phyloP scores from a whole-genome alignment of 768 basidiomycete genomes.

The Leccinum uliginosum region DNA sequence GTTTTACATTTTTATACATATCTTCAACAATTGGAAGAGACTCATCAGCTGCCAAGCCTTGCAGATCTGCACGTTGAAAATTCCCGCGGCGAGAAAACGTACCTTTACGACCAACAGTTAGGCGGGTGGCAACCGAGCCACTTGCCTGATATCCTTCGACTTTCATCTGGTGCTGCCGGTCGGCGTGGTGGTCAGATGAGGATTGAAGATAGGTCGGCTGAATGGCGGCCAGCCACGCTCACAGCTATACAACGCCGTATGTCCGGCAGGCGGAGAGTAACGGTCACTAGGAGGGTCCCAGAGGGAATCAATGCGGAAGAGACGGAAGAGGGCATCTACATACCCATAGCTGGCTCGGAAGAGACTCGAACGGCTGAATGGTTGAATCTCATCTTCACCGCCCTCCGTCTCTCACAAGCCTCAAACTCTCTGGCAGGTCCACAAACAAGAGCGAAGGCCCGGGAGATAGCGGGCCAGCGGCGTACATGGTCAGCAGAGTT shows the following conservation, averaged over 20 bases:
- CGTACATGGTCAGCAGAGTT: neutral
- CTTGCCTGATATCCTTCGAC: neutral
- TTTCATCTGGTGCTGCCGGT: neutral
- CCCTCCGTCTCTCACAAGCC: neutral
- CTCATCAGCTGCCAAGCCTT: neutral
- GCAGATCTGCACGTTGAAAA: neutral
- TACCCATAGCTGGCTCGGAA: neutral
- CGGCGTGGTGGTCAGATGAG: too few relatives aligned
- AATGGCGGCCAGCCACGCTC: neutral
- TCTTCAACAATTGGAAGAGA: neutral
- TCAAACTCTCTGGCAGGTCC: neutral
- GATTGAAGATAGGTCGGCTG: too few relatives aligned
- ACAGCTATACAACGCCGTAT: neutral
- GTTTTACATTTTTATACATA: neutral
- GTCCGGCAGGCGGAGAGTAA: neutral
- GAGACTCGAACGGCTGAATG: neutral
- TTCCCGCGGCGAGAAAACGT: neutral
- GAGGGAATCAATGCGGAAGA: neutral
- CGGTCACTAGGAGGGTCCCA: neutral
- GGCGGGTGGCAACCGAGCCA: neutral
- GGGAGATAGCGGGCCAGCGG: neutral
- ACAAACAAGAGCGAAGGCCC: neutral
- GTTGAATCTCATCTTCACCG: neutral
- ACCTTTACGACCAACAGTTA: neutral
- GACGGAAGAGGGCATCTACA: neutral